Evolutionary conservation across 2,329 filamentous ascomycete species (phyloP).

Genomic region (Basipetospora chlamydospora): DNA sequence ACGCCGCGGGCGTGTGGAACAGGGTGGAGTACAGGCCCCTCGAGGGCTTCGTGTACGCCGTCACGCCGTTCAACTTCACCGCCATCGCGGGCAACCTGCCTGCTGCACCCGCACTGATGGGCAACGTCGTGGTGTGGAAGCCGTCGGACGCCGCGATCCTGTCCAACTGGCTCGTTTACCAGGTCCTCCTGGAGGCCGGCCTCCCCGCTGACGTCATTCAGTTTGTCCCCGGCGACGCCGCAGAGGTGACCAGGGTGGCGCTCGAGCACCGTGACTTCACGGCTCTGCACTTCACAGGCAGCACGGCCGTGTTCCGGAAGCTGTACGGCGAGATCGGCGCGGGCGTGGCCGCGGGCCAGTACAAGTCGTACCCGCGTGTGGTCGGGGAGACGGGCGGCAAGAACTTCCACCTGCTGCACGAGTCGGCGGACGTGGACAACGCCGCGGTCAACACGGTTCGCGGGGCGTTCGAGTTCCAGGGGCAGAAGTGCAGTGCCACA

Average conservation of each 20-base stretch:
- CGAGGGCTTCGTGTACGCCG: slow-evolving; percentile 89
- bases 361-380: slow-evolving; percentile 73
- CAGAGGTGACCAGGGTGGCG: slow-evolving; percentile 64
- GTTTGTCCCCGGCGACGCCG: slow-evolving; percentile 80
- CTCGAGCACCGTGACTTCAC: slow-evolving; percentile 70
- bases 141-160: slow-evolving; percentile 79
- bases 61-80: slow-evolving; percentile 95
- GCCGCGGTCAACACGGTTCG: slow-evolving; percentile 72
- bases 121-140: slow-evolving; percentile 95
- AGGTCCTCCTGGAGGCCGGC: slow-evolving; percentile 82
- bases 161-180: slow-evolving; percentile 82
- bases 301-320: slow-evolving; percentile 78
- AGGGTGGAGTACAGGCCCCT: slow-evolving; percentile 77
- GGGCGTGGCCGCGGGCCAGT: slow-evolving; percentile 68
- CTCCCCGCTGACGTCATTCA: slow-evolving; percentile 83
- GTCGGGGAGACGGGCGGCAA: slow-evolving; percentile 87
- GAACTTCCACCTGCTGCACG: slow-evolving; percentile 81
- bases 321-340: slow-evolving; percentile 76
- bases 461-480: slow-evolving; percentile 80
- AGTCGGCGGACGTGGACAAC: slow-evolving; percentile 62
- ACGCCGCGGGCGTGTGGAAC: slow-evolving; percentile 81
- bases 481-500: slow-evolving; percentile 81
- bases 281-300: slow-evolving; percentile 89
- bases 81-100: slow-evolving; percentile 83
- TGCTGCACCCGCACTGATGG: slow-evolving; percentile 71